These are phyloP conservation scores for Fusarium multiceps DNA, from an alignment of 2,329 filamentous ascomycete genomes.

Conservation along the genomic window DNA sequence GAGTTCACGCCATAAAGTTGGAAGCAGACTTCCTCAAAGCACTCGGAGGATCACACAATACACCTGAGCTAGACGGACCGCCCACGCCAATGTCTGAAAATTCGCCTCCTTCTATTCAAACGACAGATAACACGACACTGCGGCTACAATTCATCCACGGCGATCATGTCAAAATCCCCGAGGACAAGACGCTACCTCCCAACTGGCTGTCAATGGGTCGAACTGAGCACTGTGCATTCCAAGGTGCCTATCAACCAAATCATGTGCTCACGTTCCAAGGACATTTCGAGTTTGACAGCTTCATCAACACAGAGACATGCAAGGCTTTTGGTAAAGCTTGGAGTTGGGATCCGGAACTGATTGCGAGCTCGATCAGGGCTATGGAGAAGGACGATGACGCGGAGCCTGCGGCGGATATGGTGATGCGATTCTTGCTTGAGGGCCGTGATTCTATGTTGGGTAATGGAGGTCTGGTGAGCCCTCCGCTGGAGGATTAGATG, in stretches of 20 bases:
- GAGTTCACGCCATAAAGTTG: background rate
- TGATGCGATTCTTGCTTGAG: constrained; percentile 5
- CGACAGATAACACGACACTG: background rate
- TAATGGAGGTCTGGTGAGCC: background rate
- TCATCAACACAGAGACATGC: constrained; percentile 1
- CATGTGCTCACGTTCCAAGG: constrained; percentile 5
- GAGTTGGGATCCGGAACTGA: background rate
- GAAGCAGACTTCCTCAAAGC: background rate
- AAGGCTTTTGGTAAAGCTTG: background rate
- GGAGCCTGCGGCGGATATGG: background rate
- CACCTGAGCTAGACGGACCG: background rate
- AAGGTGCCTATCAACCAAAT: constrained; percentile 2
- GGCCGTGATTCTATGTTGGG: background rate
- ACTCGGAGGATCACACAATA: background rate
- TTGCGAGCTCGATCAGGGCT: background rate
- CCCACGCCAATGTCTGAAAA: background rate
- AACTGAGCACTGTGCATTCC: constrained; percentile 2
- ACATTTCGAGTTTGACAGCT: background rate
- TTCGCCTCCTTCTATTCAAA: background rate
- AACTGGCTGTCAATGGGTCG: background rate
- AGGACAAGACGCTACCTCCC: background rate
- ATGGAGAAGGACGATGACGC: constrained; percentile 1
- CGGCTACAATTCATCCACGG: background rate
- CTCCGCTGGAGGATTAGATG: background rate
- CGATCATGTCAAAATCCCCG: background rate